These are phyloP conservation scores for Botryobasidium botryosum DNA, from an alignment of 768 basidiomycete species.

Conservation along the genomic window DNA sequence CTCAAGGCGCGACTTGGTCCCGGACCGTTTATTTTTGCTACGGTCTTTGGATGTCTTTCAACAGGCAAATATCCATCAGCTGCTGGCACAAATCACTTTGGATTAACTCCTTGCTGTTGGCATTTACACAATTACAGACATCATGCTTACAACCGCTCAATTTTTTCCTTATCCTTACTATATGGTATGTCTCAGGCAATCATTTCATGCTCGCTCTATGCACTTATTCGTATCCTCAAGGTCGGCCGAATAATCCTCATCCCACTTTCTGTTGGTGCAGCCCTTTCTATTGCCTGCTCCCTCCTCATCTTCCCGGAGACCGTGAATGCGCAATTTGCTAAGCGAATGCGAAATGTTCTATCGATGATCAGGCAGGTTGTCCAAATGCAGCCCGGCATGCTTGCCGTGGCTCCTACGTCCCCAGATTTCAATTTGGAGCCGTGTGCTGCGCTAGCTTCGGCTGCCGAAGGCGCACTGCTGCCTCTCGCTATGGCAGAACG, in stretches of 20 bases:
- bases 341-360: slow-evolving; percentile 31
- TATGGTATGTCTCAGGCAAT: slow-evolving; percentile 18
- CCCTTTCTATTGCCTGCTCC: slow-evolving; percentile 34
- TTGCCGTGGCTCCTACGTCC: slow-evolving; percentile 29
- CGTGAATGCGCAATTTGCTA: slow-evolving; percentile 41
- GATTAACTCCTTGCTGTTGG: background rate
- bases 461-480: slow-evolving; percentile 33
- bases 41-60: slow-evolving; percentile 41
- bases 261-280: slow-evolving; percentile 43
- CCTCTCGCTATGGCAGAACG: slow-evolving; percentile 34
- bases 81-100: too few relatives aligned
- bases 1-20: slow-evolving; percentile 43
- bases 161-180: slow-evolving; percentile 56
- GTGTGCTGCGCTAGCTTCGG: slow-evolving; percentile 15
- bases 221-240: slow-evolving; percentile 15
- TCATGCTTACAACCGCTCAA: slow-evolving; percentile 36
- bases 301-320: slow-evolving; percentile 45
- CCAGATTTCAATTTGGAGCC: slow-evolving; percentile 23
- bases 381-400: slow-evolving; percentile 28
- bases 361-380: slow-evolving; percentile 31
- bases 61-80: slow-evolving; percentile 26
- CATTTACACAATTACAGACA: slow-evolving; percentile 26
- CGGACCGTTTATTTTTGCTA: slow-evolving; percentile 48
- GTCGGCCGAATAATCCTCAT: slow-evolving; percentile 36
- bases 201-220: background rate